phyloP scores from a whole-genome alignment of 306 rosid genomes.

The Rosa rugosa region DNA sequence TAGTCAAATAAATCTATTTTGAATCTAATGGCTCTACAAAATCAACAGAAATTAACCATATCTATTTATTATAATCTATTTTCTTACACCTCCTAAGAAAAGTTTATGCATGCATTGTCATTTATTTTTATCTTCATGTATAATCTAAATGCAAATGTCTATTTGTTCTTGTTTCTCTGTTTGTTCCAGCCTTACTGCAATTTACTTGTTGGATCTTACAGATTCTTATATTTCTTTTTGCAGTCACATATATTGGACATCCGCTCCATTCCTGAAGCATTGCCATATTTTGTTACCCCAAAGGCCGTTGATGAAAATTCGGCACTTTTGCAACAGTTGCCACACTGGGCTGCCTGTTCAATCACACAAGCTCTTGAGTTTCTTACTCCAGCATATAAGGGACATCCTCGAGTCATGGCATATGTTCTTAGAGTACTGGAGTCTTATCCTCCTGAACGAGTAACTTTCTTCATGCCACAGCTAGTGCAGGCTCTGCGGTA shows the following conservation, averaged over 20 bases:
- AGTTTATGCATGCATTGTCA: not conserved
- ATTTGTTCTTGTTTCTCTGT: not conserved
- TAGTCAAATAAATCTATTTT: not conserved
- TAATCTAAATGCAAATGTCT: not conserved
- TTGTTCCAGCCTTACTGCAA: not conserved
- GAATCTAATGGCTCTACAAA: not conserved
- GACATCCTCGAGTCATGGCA: slow-evolving; percentile 98
- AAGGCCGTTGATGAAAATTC: slow-evolving; percentile 94
- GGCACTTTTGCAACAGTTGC: slow-evolving; percentile 86
- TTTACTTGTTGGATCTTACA: slow-evolving; percentile 20
- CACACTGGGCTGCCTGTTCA: slow-evolving; percentile 99
- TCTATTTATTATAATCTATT: not conserved
- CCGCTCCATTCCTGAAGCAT: slow-evolving; percentile 89
- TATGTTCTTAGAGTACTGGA: slow-evolving; percentile 93
- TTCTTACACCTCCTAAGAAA: not conserved
- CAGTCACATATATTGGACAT: slow-evolving; percentile 82
- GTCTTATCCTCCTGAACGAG: slow-evolving; percentile 93
- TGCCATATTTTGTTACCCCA: slow-evolving; percentile 92
- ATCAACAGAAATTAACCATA: not conserved
- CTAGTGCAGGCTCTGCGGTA: slow-evolving; percentile 92
- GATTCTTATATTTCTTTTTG: slow-evolving; percentile 29
- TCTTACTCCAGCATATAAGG: slow-evolving; percentile 91
- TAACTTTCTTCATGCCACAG: slow-evolving; percentile 98
- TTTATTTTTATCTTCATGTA: not conserved
- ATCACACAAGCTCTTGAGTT: slow-evolving; percentile 96